phyloP scores from a whole-genome alignment of 2,329 filamentous ascomycete species.

The Didymella pomorum region DNA sequence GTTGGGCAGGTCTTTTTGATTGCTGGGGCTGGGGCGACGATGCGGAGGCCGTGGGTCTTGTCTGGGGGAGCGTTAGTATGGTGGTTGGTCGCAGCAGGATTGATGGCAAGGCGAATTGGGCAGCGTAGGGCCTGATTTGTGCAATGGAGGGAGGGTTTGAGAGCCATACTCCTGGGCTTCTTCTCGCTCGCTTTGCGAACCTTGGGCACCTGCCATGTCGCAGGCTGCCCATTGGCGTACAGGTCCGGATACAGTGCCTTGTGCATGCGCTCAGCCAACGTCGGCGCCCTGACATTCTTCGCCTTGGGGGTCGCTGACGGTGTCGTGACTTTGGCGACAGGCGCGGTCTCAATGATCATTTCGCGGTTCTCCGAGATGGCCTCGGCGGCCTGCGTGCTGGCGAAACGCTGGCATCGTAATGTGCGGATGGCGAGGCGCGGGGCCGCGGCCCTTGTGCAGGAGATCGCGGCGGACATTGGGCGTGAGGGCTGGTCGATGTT shows the following conservation, averaged over 20 bases:
- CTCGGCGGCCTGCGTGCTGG: conserved; percentile 30
- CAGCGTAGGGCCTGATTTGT: too few relatives aligned
- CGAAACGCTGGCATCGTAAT: conserved; percentile 29
- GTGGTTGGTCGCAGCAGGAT: too few relatives aligned
- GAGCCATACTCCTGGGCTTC: conserved; percentile 24
- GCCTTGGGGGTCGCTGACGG: not conserved
- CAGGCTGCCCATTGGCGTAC: conserved; percentile 17
- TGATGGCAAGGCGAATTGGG: too few relatives aligned
- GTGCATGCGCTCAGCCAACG: conserved; percentile 30
- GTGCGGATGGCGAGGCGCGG: conserved; percentile 30
- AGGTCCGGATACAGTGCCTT: conserved; percentile 28
- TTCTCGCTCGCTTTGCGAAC: conserved; percentile 4
- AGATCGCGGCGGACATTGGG: conserved; percentile 65
- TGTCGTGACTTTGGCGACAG: conserved; percentile 8
- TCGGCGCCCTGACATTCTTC: conserved; percentile 10
- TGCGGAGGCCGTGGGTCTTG: conserved; percentile 54
- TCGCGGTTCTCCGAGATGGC: conserved; percentile 17
- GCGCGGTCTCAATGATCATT: conserved; percentile 20
- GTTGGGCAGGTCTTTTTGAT: conserved; percentile 66
- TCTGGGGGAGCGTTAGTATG: conserved; percentile 14
- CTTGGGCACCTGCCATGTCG: conserved; percentile 12
- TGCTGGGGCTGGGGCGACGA: conserved; percentile 62
- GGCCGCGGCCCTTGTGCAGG: conserved; percentile 65
- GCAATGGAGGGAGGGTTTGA: too few relatives aligned
- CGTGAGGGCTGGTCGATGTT: conserved; percentile 24